phyloP scores from a whole-genome alignment of 257 asterid species.

The Catharanthus roseus region DNA sequence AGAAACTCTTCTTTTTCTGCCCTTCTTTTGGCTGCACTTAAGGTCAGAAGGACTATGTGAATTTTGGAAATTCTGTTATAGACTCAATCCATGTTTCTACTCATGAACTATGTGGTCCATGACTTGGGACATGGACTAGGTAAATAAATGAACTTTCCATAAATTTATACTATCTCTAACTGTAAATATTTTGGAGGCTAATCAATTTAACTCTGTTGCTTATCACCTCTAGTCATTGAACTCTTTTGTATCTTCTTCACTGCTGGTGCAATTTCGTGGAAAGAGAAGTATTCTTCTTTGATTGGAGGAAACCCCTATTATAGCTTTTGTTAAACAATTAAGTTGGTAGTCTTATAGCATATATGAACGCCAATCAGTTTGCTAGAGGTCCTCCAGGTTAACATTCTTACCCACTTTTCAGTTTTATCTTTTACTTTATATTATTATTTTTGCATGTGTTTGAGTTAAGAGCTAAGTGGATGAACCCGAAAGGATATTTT shows the following conservation, averaged over 20 bases:
- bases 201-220: neutral
- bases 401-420: slow-evolving; percentile 17
- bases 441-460: neutral
- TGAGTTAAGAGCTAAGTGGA: neutral
- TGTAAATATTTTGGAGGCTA: neutral
- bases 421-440: neutral
- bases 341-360: slow-evolving; percentile 53
- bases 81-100: no score
- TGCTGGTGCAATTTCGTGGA: slow-evolving; percentile 2
- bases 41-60: neutral
- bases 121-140: no score
- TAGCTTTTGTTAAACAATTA: slow-evolving; percentile 19
- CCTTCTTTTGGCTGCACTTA: slow-evolving; percentile 4
- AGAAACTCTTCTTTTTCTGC: neutral
- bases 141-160: neutral
- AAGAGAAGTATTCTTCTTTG: slow-evolving; percentile 10
- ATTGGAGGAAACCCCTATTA: slow-evolving; percentile 21
- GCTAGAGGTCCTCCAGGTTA: slow-evolving; percentile 61
- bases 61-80: neutral
- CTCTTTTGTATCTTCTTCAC: neutral
- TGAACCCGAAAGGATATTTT: neutral
- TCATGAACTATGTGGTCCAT: no score
- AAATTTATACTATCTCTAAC: neutral
- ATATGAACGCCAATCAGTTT: slow-evolving; percentile 43
- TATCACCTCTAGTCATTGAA: neutral